A percentile compares a stretch with the other conserved stretches of the same genome.
phyloP scores from a whole-genome alignment of 495 filamentous ascomycete species.

The Talaromyces thailandensis region DNA sequence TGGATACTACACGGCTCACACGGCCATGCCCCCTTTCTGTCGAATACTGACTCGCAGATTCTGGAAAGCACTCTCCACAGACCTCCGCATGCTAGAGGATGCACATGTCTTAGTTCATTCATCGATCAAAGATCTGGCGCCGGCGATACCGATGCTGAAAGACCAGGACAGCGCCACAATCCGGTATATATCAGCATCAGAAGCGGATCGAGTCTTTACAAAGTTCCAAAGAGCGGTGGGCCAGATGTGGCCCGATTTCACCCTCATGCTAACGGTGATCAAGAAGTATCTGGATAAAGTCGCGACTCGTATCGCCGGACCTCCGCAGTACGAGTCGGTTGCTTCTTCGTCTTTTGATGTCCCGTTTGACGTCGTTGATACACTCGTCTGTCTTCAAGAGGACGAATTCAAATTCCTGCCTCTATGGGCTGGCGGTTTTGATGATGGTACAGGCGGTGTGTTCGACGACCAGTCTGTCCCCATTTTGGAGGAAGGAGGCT shows the following conservation, averaged over 20 bases:
- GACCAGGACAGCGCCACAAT: constrained; percentile 6
- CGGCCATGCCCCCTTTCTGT: constrained; percentile 11
- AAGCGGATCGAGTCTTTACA: not conserved
- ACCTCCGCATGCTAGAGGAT: not conserved
- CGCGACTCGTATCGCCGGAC: not conserved
- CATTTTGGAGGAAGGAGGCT: constrained; percentile 26
- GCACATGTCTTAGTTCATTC: not conserved
- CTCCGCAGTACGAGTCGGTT: not conserved
- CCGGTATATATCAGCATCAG: not conserved
- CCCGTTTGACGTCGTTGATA: constrained; percentile 22
- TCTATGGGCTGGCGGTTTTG: constrained; percentile 46
- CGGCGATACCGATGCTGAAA: constrained; percentile 1
- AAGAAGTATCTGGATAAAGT: not conserved
- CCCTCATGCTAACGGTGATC: not conserved
- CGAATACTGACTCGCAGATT: constrained; percentile 27
- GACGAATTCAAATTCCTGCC: constrained; percentile 44
- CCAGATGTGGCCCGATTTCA: not conserved
- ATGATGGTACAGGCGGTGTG: constrained; percentile 46
- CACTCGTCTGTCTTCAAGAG: constrained; percentile 36
- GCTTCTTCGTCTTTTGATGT: constrained; percentile 1
- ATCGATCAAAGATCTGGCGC: not conserved
- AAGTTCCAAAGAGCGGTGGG: not conserved
- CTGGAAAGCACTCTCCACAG: constrained; percentile 16
- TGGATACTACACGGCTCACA: constrained; percentile 4
- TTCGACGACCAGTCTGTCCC: constrained; percentile 34